Evolutionary conservation across 805 yeast genomes (phyloP), one percentile per base, ranked within the genome.

Genomic region (Candida nemodendra): DNA sequence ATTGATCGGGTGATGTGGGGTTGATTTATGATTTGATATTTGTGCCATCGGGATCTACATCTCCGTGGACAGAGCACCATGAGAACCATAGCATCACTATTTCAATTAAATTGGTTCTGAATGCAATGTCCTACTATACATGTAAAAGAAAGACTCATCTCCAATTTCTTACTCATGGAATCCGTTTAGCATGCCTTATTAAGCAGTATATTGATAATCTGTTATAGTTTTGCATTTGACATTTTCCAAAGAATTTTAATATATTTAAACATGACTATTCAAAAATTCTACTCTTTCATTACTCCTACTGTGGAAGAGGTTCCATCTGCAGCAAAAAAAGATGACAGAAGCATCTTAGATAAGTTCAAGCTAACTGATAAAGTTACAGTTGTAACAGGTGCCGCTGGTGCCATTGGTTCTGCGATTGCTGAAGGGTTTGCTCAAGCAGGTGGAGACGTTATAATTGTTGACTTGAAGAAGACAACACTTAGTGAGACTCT

Each of bases 381-480:
- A 21, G 24, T 21, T 11, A 21, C 24, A 21, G 24, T 21, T 8
- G 24, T 21, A 8, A 21, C 24, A 8, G 24, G 24, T 8, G 24
- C 24, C 11, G 24, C 24, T 21, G 24, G 24, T 21, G 24, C 24
- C 7, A 21, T 21, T 8, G 24, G 24, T 8, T 21, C 24, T 8
- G 24, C 24, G 11, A 21, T 21, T 8, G 90, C 90, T 29, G 84
- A 78, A 59, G 87, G 85, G 3, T 83, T 67, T 51, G 82, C 86
- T 27, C 89, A 83, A 63, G 88, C 88, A 4, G 95, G 93, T 37
- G 95, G 91, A 3, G 81, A 82, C 49, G 77, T 85, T 26, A 86
- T 84, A 30, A 53, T 62, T 35, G 57, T 65, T 51, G 54, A 37
- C 42, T 51, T 28, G 27, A 35, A 30, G 27, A 49, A 38, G 41